Conservation (phyloP, 495 filamentous ascomycete genomes). For the Xylaria sp. region DNA sequence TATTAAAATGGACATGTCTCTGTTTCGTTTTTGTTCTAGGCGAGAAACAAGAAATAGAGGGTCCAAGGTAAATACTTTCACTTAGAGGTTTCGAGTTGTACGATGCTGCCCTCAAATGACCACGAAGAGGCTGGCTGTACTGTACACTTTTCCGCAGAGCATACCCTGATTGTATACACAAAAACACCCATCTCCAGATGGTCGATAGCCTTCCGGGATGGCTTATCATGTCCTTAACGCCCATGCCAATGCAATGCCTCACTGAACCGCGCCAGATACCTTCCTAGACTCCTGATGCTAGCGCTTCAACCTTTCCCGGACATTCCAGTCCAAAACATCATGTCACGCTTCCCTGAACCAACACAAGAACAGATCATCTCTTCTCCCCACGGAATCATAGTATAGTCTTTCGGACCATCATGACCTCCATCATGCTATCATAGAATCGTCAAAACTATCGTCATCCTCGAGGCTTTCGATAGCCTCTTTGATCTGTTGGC, state of each 20-base stretch:
- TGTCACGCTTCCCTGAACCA: slow-evolving; percentile 22
- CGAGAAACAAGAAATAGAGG: background rate
- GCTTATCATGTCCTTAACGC: slow-evolving; percentile 25
- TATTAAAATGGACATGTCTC: background rate
- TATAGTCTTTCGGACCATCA: slow-evolving; percentile 22
- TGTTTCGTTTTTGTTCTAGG: background rate
- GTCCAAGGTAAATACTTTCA: slow-evolving; percentile 1
- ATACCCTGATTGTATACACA: slow-evolving; percentile 29
- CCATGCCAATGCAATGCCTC: slow-evolving; percentile 25
- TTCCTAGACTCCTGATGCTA: slow-evolving; percentile 28
- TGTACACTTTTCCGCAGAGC: slow-evolving; percentile 27
- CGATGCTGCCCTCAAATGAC: slow-evolving; percentile 12
- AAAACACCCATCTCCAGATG: slow-evolving; percentile 25
- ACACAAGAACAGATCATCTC: slow-evolving; percentile 11
- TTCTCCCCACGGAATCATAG: slow-evolving; percentile 11
- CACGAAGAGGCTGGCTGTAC: slow-evolving; percentile 14
- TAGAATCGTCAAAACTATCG: slow-evolving; percentile 75
- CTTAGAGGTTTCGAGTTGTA: background rate
- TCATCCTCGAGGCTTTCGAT: slow-evolving; percentile 91
- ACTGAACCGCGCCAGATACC: slow-evolving; percentile 14
- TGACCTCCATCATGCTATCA: slow-evolving; percentile 50
- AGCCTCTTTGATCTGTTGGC: slow-evolving; percentile 87
- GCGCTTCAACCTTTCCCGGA: slow-evolving; percentile 5
- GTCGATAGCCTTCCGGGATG: slow-evolving; percentile 23
- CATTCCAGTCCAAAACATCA: slow-evolving; percentile 18